Evolutionary conservation across 805 yeast genomes (phyloP).

Genomic region (Lachancea mirantina): DNA sequence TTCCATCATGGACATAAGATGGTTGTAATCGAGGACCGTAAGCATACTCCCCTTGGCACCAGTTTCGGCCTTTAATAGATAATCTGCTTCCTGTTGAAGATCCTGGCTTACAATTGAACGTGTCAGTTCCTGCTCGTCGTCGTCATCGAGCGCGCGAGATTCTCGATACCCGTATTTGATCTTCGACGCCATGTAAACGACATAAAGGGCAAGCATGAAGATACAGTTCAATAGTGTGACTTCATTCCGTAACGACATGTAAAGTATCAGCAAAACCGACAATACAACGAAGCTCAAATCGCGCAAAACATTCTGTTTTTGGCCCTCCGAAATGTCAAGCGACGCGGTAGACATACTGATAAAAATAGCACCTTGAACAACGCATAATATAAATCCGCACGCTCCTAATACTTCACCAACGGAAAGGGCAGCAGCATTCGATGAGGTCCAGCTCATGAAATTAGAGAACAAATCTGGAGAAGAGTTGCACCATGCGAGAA

Average conservation of each 20-base stretch:
- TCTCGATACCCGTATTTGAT: conserved; percentile 4
- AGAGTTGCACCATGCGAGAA: conserved; percentile 33
- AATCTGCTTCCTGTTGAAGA: not conserved
- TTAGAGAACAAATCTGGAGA: conserved; percentile 33
- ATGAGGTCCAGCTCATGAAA: conserved; percentile 30
- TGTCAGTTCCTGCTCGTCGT: too few species aligned
- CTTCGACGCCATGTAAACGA: conserved; percentile 17
- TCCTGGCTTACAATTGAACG: too few species aligned
- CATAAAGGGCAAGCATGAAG: conserved; percentile 22
- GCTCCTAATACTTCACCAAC: conserved; percentile 34
- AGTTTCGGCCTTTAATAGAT: conserved; percentile 1
- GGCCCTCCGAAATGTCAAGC: conserved; percentile 14
- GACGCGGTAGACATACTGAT: conserved; percentile 21
- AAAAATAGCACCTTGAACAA: conserved; percentile 30
- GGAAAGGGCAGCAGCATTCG: conserved; percentile 26
- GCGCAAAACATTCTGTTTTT: conserved; percentile 16
- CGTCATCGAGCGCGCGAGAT: too few species aligned
- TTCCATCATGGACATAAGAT: conserved; percentile 22
- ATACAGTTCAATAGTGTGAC: conserved; percentile 25
- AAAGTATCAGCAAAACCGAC: conserved; percentile 21
- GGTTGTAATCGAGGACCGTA: conserved; percentile 27
- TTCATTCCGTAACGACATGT: conserved; percentile 18
- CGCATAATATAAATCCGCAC: conserved; percentile 32
- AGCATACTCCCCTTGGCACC: conserved; percentile 26
- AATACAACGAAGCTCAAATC: conserved; percentile 23